A percentile compares a stretch with the other conserved stretches of the same genome.
Evolutionary conservation across 768 basidiomycete species (phyloP).

Genomic region (Mycena pura): DNA sequence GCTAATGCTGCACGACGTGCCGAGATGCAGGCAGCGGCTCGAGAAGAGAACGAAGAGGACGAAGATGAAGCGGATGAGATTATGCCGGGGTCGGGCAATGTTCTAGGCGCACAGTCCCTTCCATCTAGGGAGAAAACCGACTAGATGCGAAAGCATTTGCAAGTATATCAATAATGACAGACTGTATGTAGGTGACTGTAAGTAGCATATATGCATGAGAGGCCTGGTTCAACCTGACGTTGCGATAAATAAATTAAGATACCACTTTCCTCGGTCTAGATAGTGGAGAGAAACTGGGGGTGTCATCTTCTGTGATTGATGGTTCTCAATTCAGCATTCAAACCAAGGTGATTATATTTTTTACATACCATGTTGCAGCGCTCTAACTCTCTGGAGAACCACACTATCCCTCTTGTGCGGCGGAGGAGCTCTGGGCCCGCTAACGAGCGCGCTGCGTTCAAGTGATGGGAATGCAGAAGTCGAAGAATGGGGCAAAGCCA

Average conservation of each 20-base stretch:
- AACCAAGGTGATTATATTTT: not conserved
- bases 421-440: conserved; percentile 4
- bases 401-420: conserved; percentile 25
- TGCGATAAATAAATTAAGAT: conserved; percentile 11
- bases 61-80: conserved; percentile 15
- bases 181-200: conserved; percentile 14
- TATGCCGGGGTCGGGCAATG: conserved; percentile 39
- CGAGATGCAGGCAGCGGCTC: conserved; percentile 20
- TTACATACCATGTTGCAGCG: conserved; percentile 13
- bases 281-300: conserved; percentile 48
- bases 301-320: conserved; percentile 28
- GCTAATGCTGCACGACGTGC: conserved; percentile 32
- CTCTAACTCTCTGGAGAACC: conserved; percentile 25
- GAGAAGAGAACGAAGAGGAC: conserved; percentile 10
- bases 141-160: conserved; percentile 2
- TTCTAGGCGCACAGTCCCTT: conserved; percentile 20
- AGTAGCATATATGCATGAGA: conserved; percentile 23
- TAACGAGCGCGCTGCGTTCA: conserved; percentile 13
- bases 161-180: conserved; percentile 19
- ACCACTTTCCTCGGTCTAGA: conserved; percentile 34
- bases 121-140: conserved; percentile 21
- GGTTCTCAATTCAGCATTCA: conserved; percentile 1
- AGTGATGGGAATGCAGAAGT: not conserved
- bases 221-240: conserved; percentile 19
- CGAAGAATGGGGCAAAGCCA: conserved; percentile 2